phyloP scores from a whole-genome alignment of 2,329 filamentous ascomycete species.

The Aspergillus ochraceus region DNA sequence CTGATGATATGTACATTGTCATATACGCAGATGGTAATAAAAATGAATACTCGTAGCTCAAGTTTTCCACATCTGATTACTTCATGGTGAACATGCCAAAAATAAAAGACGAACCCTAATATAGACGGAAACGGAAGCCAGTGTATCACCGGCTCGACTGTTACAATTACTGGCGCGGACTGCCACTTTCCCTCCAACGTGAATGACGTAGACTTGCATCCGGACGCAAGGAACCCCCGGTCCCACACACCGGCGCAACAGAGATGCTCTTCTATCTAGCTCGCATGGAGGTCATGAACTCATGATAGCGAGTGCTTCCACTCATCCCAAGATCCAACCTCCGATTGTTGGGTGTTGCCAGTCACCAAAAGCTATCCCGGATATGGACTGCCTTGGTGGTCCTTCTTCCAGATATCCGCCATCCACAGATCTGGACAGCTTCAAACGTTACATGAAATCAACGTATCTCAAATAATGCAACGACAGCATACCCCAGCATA shows the following conservation, averaged over 20 bases:
- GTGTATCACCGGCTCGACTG: conserved; percentile 53
- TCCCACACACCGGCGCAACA: conserved; percentile 31
- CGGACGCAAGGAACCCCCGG: conserved; percentile 31
- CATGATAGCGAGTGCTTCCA: conserved; percentile 8
- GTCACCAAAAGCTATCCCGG: background rate
- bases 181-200: conserved; percentile 20
- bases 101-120: too few relatives aligned
- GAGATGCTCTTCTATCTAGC: conserved; percentile 44
- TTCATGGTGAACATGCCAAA: too few relatives aligned
- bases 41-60: too few relatives aligned
- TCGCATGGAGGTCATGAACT: conserved; percentile 16
- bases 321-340: conserved; percentile 5
- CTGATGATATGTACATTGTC: too few relatives aligned
- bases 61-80: too few relatives aligned
- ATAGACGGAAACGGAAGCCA: too few relatives aligned
- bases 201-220: conserved; percentile 27
- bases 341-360: conserved; percentile 17
- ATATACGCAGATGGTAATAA: too few relatives aligned
- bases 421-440: conserved; percentile 42
- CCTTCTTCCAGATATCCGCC: background rate
- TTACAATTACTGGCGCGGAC: conserved; percentile 17
- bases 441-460: conserved; percentile 52
- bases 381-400: background rate
- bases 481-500: conserved; percentile 58
- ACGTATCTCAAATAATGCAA: conserved; percentile 60